Conservation (phyloP, 495 filamentous ascomycete species). For the Tuber melanosporum region DNA sequence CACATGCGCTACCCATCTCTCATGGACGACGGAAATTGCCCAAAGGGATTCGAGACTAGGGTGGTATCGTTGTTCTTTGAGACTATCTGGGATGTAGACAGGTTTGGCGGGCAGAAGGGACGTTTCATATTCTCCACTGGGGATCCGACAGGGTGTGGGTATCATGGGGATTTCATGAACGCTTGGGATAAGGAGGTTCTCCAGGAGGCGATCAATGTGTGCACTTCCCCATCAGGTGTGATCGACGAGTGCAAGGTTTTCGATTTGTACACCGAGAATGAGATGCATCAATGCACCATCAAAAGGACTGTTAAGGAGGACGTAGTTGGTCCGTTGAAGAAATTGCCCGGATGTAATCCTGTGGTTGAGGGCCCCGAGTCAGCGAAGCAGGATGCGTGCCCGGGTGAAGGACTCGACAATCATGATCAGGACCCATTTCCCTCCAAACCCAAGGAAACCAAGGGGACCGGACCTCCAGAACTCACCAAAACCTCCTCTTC, state of each 20-base stretch:
- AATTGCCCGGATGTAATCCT: conserved; percentile 48
- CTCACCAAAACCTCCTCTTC: background rate
- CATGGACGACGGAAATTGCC: conserved; percentile 72
- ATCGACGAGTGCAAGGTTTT: conserved; percentile 32
- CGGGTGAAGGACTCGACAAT: background rate
- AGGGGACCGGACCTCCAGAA: background rate
- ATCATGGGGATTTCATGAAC: conserved; percentile 79
- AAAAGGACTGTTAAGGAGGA: conserved; percentile 42
- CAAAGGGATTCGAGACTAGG: conserved; percentile 61
- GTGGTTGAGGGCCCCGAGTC: conserved; percentile 39
- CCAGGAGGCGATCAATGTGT: conserved; percentile 53
- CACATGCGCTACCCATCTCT: conserved; percentile 73
- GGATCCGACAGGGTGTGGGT: conserved; percentile 71
- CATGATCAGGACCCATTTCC: background rate
- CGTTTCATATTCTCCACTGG: conserved; percentile 77
- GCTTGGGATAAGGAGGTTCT: conserved; percentile 66
- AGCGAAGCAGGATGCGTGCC: conserved; percentile 22
- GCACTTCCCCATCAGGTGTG: conserved; percentile 36
- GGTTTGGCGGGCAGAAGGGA: conserved; percentile 60
- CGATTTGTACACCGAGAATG: conserved; percentile 16
- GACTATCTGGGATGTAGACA: conserved; percentile 73
- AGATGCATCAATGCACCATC: conserved; percentile 28
- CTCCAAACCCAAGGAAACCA: background rate
- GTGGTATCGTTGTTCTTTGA: conserved; percentile 76
- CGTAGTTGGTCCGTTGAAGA: conserved; percentile 43